A percentile compares a stretch with the other conserved stretches of the same genome.
Conservation (phyloP, 2,329 filamentous ascomycete genomes). For the Knufia fluminis region DNA sequence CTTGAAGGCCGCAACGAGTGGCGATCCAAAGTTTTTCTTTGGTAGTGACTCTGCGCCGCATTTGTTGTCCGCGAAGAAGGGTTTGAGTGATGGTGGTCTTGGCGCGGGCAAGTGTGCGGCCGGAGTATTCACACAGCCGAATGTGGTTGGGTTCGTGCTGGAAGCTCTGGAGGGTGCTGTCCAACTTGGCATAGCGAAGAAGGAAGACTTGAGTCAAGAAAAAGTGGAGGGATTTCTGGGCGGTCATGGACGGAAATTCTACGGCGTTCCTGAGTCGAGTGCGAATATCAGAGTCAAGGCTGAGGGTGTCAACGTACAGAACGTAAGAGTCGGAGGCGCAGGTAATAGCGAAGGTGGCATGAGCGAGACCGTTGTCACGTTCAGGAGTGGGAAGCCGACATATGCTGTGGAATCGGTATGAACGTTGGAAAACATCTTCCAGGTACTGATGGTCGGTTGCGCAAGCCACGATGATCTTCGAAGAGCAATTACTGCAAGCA, state of each 20-base stretch:
- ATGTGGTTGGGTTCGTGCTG: constrained; percentile 49
- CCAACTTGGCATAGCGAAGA: constrained; percentile 43
- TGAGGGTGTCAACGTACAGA: background rate
- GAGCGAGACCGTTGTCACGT: constrained; percentile 16
- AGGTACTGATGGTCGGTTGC: background rate
- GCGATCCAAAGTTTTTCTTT: constrained; percentile 55
- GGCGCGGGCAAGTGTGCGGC: constrained; percentile 40
- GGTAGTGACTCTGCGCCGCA: constrained; percentile 66
- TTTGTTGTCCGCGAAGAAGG: constrained; percentile 46
- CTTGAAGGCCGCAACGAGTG: constrained; percentile 49
- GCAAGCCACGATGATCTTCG: background rate
- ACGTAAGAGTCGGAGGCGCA: constrained; percentile 13
- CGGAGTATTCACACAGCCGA: constrained; percentile 55
- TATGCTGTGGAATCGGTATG: constrained; percentile 17
- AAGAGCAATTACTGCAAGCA: too few relatives aligned
- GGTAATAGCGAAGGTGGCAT: constrained; percentile 3
- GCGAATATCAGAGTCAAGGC: constrained; percentile 13
- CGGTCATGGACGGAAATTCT: constrained; percentile 28
- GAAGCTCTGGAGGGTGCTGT: constrained; percentile 50
- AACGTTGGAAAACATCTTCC: background rate
- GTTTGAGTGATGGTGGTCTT: constrained; percentile 33
- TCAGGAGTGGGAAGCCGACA: constrained; percentile 12
- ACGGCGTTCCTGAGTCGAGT: constrained; percentile 11
- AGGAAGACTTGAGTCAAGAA: constrained; percentile 46
- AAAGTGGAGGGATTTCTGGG: constrained; percentile 50